Percentiles rank a stretch among this genome's conserved stretches.
These are phyloP conservation scores for Cephaloascus albidus DNA, from an alignment of 805 yeast species.

Conservation along the genomic window DNA sequence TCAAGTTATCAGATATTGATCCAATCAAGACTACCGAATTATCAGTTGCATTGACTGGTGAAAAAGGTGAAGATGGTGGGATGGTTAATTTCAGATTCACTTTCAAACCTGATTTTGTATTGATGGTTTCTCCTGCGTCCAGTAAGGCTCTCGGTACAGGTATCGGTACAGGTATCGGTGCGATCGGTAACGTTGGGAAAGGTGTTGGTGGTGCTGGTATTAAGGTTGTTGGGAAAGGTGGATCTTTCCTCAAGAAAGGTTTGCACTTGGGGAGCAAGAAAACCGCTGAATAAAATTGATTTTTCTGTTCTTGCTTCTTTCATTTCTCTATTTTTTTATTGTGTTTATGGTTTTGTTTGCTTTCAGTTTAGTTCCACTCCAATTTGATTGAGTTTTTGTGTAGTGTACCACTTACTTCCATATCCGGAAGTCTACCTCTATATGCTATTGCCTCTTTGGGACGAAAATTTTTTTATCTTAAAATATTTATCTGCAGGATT, in stretches of 20 bases:
- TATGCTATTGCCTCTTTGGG: too few species aligned
- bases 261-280: conserved; percentile 19
- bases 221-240: conserved; percentile 23
- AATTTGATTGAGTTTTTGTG: too few species aligned
- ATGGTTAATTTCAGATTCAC: conserved; percentile 44
- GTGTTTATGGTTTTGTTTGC: too few species aligned
- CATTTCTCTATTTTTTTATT: too few species aligned
- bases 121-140: conserved; percentile 30
- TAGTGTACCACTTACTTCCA: too few species aligned
- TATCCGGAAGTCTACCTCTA: too few species aligned
- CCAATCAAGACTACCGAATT: conserved; percentile 41
- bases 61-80: conserved; percentile 54
- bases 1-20: conserved; percentile 52
- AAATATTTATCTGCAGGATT: too few species aligned
- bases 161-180: conserved; percentile 21
- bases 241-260: conserved; percentile 20
- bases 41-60: conserved; percentile 42
- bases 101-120: conserved; percentile 66
- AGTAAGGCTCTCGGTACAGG: conserved; percentile 33
- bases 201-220: conserved; percentile 27
- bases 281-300: neutral
- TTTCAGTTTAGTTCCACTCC: too few species aligned
- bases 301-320: too few species aligned
- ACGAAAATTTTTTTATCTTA: too few species aligned
- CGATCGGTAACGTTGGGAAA: conserved; percentile 32